These are phyloP conservation scores for Epichloe gansuensis DNA, from an alignment of 2,329 filamentous ascomycete genomes.

Conservation along the genomic window DNA sequence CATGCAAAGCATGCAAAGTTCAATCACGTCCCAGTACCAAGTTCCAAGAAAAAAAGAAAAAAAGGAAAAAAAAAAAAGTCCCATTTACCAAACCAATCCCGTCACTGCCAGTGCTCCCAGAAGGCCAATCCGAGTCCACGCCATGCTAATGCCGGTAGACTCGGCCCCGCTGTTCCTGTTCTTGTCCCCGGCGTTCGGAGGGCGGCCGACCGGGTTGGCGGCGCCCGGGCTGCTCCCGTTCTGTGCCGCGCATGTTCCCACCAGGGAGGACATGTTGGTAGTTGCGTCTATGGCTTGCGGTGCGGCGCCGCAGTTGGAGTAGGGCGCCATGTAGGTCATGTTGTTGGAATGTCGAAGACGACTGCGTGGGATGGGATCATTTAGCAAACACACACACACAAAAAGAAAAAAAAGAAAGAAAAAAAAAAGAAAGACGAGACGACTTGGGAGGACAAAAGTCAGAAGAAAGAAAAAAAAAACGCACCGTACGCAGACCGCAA, in stretches of 20 bases:
- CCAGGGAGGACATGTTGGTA: slow-evolving; percentile 8
- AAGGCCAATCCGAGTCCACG: not conserved
- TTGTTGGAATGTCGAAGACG: slow-evolving; percentile 40
- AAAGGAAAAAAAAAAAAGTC: not conserved
- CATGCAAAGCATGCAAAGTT: too few species aligned
- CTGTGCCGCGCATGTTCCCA: slow-evolving; percentile 8
- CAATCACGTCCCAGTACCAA: not conserved
- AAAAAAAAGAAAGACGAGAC: too few species aligned
- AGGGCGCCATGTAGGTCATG: slow-evolving; percentile 36
- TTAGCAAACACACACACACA: not conserved
- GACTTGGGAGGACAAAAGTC: too few species aligned
- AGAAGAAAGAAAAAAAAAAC: slow-evolving; percentile 4
- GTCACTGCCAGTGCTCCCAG: not conserved
- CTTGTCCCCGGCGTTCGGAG: not conserved
- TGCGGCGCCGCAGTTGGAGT: slow-evolving; percentile 32
- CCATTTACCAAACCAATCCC: not conserved
- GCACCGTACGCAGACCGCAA: slow-evolving; percentile 38
- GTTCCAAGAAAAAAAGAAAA: not conserved
- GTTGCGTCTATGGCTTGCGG: slow-evolving; percentile 9
- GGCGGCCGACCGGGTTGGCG: not conserved
- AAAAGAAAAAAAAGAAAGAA: accelerated
- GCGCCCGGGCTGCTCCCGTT: not conserved
- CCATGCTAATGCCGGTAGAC: not conserved
- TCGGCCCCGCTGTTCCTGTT: not conserved
- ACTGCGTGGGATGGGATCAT: slow-evolving; percentile 14